Evolutionary conservation across 2,329 filamentous ascomycete species (phyloP), one percentile per base, ranked within the genome.

Genomic region (Clathrospora elynae): DNA sequence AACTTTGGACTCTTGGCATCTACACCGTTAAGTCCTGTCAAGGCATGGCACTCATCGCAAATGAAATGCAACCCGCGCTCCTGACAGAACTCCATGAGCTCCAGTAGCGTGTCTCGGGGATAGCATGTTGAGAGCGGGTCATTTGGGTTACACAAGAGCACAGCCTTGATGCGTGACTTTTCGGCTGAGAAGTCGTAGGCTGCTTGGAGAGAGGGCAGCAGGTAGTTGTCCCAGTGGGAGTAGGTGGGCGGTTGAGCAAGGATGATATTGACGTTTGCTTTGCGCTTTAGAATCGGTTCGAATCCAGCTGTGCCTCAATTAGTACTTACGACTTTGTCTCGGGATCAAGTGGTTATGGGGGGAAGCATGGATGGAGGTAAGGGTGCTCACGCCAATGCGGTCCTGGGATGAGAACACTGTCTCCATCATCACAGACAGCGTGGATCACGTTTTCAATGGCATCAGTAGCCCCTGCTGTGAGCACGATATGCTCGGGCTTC

Each of bases 41-140:
- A 39, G 5, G 59, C 62, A 17, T 53, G 59, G 4, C 61, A 40
- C 25, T 67, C 64, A 26, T 67, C 64, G 7, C 44, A 59, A 11
- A 67, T 61, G 2, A 66, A 32, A 37, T 67, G 64, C 9, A 67
- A 46, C 1, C 50, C 54, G 1, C 58, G 48, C 29, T 67, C 61
- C 26, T 66, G 62, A 23, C 64, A 67, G 20, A 66, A 66, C 19
- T 66, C 62, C 57, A 67, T 56, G 26, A 62, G 54, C 16, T 64
- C 64, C 2, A 65, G 50, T 3, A 67, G 24, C 0, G 53, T 52
- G 16, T 55, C 49, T 23, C 51, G 57, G 1, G 54, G 53, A 14
- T 66, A 66, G 29, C 64, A 65, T 43, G 51, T 46, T 0, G 57
- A 56, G 2, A 62, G 44, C 0, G 62, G 62, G 18, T 62, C 64